Conservation (phyloP, 2,329 filamentous ascomycete genomes). For the Verticillium tricorpus region DNA sequence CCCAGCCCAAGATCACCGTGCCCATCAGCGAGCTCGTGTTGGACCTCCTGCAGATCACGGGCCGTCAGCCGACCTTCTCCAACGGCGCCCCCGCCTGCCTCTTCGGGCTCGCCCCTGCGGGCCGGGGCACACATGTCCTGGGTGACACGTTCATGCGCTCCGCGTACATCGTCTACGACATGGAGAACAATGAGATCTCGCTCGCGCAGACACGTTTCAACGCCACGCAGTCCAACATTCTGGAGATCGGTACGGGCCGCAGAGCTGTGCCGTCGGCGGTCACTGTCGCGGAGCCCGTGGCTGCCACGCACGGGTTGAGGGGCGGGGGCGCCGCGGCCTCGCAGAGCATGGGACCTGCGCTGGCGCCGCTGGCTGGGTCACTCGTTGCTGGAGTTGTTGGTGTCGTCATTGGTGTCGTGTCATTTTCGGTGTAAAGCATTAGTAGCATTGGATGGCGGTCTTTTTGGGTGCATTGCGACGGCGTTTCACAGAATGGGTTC, state of each 20-base stretch:
- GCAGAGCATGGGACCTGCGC: conserved; percentile 4
- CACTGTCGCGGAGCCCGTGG: conserved; percentile 40
- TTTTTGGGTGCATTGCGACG: neutral
- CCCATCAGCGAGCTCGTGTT: conserved; percentile 57
- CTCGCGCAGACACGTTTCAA: conserved; percentile 61
- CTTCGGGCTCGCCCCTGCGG: conserved; percentile 58
- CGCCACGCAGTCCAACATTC: conserved; percentile 41
- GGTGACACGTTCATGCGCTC: conserved; percentile 73
- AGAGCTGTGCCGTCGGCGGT: conserved; percentile 50
- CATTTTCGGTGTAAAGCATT: neutral
- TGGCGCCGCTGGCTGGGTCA: conserved; percentile 2
- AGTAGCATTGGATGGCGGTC: neutral
- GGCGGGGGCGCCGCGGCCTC: conserved; percentile 4
- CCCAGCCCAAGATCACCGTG: conserved; percentile 46
- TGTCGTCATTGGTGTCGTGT: neutral
- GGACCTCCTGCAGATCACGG: conserved; percentile 28
- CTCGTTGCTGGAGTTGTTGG: neutral
- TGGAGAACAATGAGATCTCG: conserved; percentile 67
- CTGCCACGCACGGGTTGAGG: conserved; percentile 40
- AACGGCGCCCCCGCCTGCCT: conserved; percentile 53
- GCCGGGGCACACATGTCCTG: conserved; percentile 49
- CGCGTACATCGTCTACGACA: conserved; percentile 72
- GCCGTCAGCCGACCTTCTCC: conserved; percentile 43
- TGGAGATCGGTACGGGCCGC: conserved; percentile 50
- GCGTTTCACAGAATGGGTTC: neutral